Evolutionary conservation across 108 stramenopile species (phyloP).

Genomic region (Licmophora abbreviata): DNA sequence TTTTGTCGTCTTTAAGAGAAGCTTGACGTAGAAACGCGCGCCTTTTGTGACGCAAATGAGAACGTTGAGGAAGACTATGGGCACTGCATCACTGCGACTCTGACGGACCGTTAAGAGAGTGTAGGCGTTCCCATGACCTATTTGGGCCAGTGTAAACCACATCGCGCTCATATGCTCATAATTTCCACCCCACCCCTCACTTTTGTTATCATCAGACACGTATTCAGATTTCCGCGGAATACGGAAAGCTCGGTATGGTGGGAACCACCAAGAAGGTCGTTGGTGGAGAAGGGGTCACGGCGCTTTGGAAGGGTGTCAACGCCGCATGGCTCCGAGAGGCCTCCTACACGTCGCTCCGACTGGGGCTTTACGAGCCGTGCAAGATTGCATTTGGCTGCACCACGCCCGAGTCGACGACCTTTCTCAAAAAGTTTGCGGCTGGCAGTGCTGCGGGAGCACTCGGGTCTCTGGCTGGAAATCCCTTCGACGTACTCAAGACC

Average conservation of each 20-base stretch:
- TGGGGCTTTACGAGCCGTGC: slow-evolving; percentile 88
- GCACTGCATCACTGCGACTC: no score
- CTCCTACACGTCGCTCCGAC: slow-evolving; percentile 89
- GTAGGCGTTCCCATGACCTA: no score
- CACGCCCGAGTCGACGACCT: slow-evolving; percentile 53
- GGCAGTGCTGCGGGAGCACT: slow-evolving; percentile 82
- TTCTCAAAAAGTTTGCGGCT: slow-evolving; percentile 78
- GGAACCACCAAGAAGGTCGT: slow-evolving; percentile 67
- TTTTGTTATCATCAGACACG: slow-evolving; percentile 39
- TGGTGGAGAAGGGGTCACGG: slow-evolving; percentile 60
- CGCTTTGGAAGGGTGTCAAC: slow-evolving; percentile 87
- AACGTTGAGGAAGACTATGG: no score
- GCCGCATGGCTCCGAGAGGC: slow-evolving; percentile 89
- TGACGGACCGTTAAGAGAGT: no score
- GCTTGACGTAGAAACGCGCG: no score
- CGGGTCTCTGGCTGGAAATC: slow-evolving; percentile 85
- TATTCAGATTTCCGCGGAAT: slow-evolving; percentile 78
- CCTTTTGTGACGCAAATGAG: no score
- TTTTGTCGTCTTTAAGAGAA: no score
- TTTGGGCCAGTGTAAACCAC: no score
- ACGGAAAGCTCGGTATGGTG: slow-evolving; percentile 61
- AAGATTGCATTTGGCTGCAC: slow-evolving; percentile 77
- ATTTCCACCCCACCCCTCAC: neutral
- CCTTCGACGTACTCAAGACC: slow-evolving; percentile 89
- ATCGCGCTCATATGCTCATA: no score